Evolutionary conservation across 306 rosid genomes (phyloP).

Genomic region (Oemleria cerasiformis): DNA sequence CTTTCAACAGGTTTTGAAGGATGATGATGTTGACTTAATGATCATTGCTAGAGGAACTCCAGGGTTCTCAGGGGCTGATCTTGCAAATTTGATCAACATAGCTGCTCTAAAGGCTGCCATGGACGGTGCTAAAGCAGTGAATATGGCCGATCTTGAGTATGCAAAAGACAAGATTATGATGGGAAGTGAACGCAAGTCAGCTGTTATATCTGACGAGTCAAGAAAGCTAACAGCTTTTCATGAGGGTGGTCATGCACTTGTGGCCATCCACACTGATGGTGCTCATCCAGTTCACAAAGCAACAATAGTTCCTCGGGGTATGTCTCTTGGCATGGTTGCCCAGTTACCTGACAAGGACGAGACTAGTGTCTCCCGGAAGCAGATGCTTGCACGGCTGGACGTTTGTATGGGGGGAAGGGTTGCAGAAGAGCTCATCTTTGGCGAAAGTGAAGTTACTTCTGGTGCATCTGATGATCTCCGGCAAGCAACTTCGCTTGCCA

Average conservation of each 20-base stretch:
- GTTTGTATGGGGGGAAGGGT: conserved; percentile 92
- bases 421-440: conserved; percentile 88
- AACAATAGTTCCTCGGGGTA: conserved; percentile 87
- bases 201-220: conserved; percentile 68
- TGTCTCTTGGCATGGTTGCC: conserved; percentile 87
- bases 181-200: conserved; percentile 95
- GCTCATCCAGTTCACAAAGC: conserved; percentile 92
- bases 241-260: conserved; percentile 94
- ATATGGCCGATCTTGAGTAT: conserved; percentile 79
- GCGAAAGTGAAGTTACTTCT: conserved; percentile 80
- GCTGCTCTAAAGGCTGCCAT: conserved; percentile 93
- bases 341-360: conserved; percentile 75
- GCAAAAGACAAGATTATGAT: conserved; percentile 87
- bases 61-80: conserved; percentile 90
- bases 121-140: conserved; percentile 83
- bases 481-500: conserved; percentile 72
- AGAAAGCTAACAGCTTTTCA: conserved; percentile 75
- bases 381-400: conserved; percentile 85
- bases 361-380: conserved; percentile 64
- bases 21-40: conserved; percentile 76
- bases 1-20: conserved; percentile 60
- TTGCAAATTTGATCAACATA: conserved; percentile 79
- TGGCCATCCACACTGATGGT: conserved; percentile 79
- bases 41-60: conserved; percentile 84
- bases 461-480: conserved; percentile 74